Base-by-base conservation (phyloP, 148 eudicot species). In the Rhododendron simsii region DNA sequence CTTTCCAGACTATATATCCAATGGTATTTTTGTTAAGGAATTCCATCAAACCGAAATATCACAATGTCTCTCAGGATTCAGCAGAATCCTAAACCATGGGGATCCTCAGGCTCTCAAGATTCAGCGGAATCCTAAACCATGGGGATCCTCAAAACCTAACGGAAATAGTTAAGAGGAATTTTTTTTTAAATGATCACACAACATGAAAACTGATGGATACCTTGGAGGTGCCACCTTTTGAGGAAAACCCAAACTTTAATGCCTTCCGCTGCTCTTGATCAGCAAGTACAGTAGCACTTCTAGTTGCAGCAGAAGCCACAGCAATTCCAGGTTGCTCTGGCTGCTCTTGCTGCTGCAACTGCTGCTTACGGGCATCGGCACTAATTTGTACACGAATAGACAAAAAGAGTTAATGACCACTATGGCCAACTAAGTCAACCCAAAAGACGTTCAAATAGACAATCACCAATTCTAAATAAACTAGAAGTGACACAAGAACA, bases 321-420 rank as follows among this genome's bases (percentile, higher is more conserved):
- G 51, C 69, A 71, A 81, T 82, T 81, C 87, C 93, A 63, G 90
- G 41, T 85, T 91, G 91, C 81, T 92, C 95, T 88, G 90, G 92
- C 84, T 89, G 92, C 87, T 93, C 91, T 67, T 73, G 82, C 63
- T 88, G 87, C 37, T 69, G 37, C 37, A 26, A 4, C 75, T 93
- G 99, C 89, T 93, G 96, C 88, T 95, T 96, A 87, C 87, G 94
- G 69, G 94, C 96, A 87, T 93, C 98, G 84, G 96, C 95, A 90
- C 98, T 96, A 84, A 84, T 84, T 88, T 83, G 26, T 80, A 53
- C 26, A 78, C 78, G 37, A 71, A 51, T 20, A 76, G 48, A 85
- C 44, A 85, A 13, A 67, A 85, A n/a, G 20, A 81, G 20, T 75
- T 10, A 39, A 41, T 45, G 74, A 39, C 59, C 33, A 35, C 47